Evolutionary conservation across 2,329 filamentous ascomycete genomes (phyloP), one percentile per base, ranked within the genome.

Genomic region (Ilyonectria mors-panacis): DNA sequence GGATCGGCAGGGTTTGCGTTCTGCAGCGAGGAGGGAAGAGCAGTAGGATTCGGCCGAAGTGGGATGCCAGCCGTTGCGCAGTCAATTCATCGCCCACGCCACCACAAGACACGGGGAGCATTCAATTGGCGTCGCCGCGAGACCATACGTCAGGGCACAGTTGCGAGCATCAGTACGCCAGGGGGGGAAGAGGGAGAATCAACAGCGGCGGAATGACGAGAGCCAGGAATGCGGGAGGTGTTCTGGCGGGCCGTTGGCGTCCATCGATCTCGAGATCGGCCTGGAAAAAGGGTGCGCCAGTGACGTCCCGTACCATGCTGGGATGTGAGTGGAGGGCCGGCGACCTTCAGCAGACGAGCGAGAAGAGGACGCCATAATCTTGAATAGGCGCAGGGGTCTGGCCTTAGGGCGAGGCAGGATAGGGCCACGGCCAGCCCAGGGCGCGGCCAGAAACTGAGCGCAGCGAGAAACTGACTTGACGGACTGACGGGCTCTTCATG

Each of bases 251-350:
- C 69, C 70, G 73, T 73, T 73, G 69, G 67, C 69, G 69, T 69
- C 61, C 67, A 73, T 73, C 72, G 73, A 75, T 75, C 73, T 74
- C 48, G 56, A 68, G 73, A 75, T 75, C 73, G 73, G 63, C 73
- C 73, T 75, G 65, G 51, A 60, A 54, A 70, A 72, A 65, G 60
- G 61, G 69, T 75, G 71, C 71, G 65, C 65, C 73, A 74, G 68
- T 74, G 68, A 74, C 73, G 73, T 75, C 63, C 70, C 63, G 57
- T 68, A 67, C 65, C 66, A 57, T 67, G 54, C 73, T 71, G 61
- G 73, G 73, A 71, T 73, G 55, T 56, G 59, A 59, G 73, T 68
- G 67, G 62, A 66, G 54, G 60, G 53, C 53, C 53, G 45, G 28
- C 63, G 39, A 56, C 9, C 12, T 21, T 21, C 44, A 56, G 50